Evolutionary conservation across 1,139 yeast genomes (phyloP), one percentile per base, ranked within the genome.

Genomic region (Nakaseomyces nivariensis): DNA sequence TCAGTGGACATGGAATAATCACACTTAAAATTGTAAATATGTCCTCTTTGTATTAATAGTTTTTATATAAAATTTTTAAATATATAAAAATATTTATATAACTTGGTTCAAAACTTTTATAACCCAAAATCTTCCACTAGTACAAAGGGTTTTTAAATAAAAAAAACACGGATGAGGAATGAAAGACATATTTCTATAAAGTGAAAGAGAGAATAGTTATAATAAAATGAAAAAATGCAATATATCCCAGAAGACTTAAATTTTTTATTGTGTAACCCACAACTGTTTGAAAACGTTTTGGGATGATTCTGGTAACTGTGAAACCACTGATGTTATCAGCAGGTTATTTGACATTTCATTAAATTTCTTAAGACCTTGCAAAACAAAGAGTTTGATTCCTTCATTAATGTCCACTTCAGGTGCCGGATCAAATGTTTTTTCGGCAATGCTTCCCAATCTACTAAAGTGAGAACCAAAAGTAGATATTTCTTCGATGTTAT

Each of bases 401-500:
- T 65, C 64, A 2, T 72, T 64, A 42, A 73, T 63, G 50, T 66
- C 67, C 26, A 82, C 65, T 32, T 70, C 71, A 1, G 81, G 74
- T 34, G 81, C 67, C 1, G 97, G 96, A 65, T 92, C 97, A 57
- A 78, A 75, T 5, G 81, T 74, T 54, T 75, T 77, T 17, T 70
- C 68, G 38, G 78, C 73, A 45, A 90, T 81, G 1, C 87, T 77
- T 2, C 77, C 78, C 52, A 92, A 72, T 61, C 78, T 82, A 46
- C 95, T 85, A 67, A 79, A 92, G 48, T 82, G 80, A 0, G 96
- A 83, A 1, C 97, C 97, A 68, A 89, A 92, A 1, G 94, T 74
- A 0, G 72, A 58, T n/a, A 68, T 61, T 50, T 71, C 74, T 49
- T 70, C 74, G 36, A 68, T 52, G 37, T 59, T 60, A 49, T 76